Conservation (phyloP, 495 filamentous ascomycete species). For the Xylaria scruposa region DNA sequence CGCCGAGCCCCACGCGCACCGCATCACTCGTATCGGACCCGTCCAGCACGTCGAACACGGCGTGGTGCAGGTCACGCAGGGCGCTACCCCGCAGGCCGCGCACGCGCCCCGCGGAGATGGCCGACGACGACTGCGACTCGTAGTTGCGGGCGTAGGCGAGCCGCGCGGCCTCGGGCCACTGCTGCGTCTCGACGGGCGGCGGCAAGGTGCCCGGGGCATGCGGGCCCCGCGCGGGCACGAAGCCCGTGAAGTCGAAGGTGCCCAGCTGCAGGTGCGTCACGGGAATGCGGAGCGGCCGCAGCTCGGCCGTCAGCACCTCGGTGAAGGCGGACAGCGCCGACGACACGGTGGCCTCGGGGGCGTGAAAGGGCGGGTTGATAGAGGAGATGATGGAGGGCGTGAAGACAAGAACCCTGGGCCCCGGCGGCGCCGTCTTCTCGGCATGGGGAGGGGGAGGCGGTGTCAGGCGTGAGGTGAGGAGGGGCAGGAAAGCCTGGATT, state of each 20-base stretch:
- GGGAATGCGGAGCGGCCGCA: conserved; percentile 71
- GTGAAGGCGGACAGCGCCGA: conserved; percentile 83
- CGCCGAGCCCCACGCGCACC: conserved; percentile 81
- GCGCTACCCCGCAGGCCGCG: conserved; percentile 66
- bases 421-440: conserved; percentile 46
- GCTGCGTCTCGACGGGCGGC: conserved; percentile 60
- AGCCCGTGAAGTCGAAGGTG: conserved; percentile 72
- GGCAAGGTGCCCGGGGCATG: conserved; percentile 38
- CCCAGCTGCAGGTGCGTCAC: conserved; percentile 88
- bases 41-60: conserved; percentile 84
- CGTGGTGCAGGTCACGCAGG: conserved; percentile 77
- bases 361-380: conserved; percentile 82
- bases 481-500: conserved; percentile 83
- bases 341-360: conserved; percentile 78
- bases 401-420: conserved; percentile 74
- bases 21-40: conserved; percentile 55
- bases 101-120: conserved; percentile 52
- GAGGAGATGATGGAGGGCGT: conserved; percentile 85
- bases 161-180: conserved; percentile 66
- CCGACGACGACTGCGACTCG: conserved; percentile 54
- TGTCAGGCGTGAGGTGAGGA: conserved; percentile 63
- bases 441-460: conserved; percentile 25
- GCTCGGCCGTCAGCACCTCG: conserved; percentile 74
- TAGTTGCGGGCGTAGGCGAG: conserved; percentile 64
- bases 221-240: conserved; percentile 48